These are phyloP conservation scores for Papiliotrema terrestris DNA, from an alignment of 1,284 basidiomycete species.

Conservation along the genomic window DNA sequence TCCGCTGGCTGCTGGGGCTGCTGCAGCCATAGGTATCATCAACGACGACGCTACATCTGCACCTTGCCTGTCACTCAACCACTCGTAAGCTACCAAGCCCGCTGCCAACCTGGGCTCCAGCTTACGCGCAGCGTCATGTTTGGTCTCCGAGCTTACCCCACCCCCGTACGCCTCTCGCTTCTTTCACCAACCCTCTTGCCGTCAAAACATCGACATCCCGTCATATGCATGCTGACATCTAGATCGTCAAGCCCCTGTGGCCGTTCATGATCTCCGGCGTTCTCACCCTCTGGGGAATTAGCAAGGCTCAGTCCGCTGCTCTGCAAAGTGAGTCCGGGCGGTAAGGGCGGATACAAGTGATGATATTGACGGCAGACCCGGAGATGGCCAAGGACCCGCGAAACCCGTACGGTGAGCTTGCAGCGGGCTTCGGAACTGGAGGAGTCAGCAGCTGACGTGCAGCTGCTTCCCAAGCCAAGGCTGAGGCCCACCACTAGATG, in stretches of 20 bases:
- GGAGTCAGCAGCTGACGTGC: not conserved
- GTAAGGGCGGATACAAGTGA: not conserved
- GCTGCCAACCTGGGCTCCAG: no score
- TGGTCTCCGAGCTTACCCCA: conserved; percentile 47
- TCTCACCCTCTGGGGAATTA: conserved; percentile 37
- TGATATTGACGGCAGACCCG: conserved; percentile 11
- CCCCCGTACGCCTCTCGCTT: conserved; percentile 32
- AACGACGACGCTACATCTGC: no score
- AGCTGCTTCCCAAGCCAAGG: conserved; percentile 8
- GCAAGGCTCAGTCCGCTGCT: conserved; percentile 36
- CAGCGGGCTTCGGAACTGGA: not conserved
- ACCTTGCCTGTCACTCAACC: no score
- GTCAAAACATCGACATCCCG: not conserved
- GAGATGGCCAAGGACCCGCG: conserved; percentile 27
- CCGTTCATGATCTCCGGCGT: conserved; percentile 41
- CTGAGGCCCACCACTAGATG: conserved; percentile 5
- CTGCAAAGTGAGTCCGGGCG: conserved; percentile 31
- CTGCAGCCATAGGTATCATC: no score
- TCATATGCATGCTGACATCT: not conserved
- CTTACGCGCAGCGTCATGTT: conserved; percentile 25
- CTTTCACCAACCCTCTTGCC: not conserved
- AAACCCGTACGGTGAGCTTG: conserved; percentile 32
- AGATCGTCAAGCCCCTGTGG: conserved; percentile 42
- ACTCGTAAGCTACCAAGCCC: no score
- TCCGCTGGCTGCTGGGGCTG: no score